A percentile compares a stretch with the other conserved stretches of the same genome.
Conservation (phyloP, 2,329 filamentous ascomycete species). For the Hypoxylon sp. region DNA sequence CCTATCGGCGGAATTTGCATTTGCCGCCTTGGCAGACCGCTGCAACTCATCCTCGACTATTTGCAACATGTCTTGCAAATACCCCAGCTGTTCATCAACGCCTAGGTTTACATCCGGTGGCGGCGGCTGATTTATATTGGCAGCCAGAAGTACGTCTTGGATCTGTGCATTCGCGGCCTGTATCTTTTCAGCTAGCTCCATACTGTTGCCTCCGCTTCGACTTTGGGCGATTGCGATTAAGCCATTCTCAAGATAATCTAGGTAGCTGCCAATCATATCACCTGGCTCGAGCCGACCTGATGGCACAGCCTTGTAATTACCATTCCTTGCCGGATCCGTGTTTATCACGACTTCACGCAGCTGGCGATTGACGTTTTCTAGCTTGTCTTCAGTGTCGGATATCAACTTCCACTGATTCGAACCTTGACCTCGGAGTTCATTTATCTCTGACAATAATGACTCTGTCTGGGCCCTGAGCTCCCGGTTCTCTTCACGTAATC, state of each 20-base stretch:
- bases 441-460: conserved; percentile 56
- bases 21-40: conserved; percentile 55
- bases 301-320: conserved; percentile 62
- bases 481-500: conserved; percentile 62
- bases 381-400: conserved; percentile 72
- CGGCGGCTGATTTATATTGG: conserved; percentile 65
- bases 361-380: conserved; percentile 77
- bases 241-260: conserved; percentile 79
- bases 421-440: conserved; percentile 55
- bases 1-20: conserved; percentile 52
- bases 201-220: conserved; percentile 63
- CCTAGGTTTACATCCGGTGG: conserved; percentile 72
- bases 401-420: conserved; percentile 66
- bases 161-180: conserved; percentile 75
- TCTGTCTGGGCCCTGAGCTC: conserved; percentile 57
- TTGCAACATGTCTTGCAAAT: conserved; percentile 74
- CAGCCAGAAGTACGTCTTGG: conserved; percentile 68
- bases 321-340: conserved; percentile 70
- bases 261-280: conserved; percentile 67
- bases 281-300: conserved; percentile 59
- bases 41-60: conserved; percentile 63
- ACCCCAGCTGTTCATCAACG: conserved; percentile 76
- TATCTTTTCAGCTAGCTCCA: conserved; percentile 69
- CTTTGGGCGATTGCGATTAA: conserved; percentile 72
- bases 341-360: conserved; percentile 77